Evolutionary conservation across 495 filamentous ascomycete species (phyloP).

Genomic region (Aspergillus asperescens): DNA sequence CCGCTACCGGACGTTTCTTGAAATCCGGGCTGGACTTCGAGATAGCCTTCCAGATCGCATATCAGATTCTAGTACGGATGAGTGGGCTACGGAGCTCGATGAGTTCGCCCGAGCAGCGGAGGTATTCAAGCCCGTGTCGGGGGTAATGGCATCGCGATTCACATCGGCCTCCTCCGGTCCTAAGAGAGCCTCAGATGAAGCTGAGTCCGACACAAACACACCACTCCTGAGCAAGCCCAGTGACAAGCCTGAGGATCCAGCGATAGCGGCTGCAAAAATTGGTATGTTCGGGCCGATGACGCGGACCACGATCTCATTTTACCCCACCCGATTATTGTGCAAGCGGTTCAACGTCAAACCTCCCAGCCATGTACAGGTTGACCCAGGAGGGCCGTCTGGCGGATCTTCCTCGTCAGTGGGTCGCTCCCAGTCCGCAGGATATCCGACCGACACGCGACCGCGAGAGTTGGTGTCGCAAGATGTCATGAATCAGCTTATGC

Average conservation of each 20-base stretch:
- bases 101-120: slow-evolving; percentile 87
- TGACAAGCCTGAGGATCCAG: slow-evolving; percentile 68
- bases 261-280: slow-evolving; percentile 79
- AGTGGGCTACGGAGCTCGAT: slow-evolving; percentile 72
- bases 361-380: slow-evolving; percentile 63
- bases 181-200: slow-evolving; percentile 40
- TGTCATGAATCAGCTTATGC: slow-evolving; percentile 36
- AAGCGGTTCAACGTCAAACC: slow-evolving; percentile 86
- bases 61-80: slow-evolving; percentile 55
- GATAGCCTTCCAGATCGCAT: slow-evolving; percentile 55
- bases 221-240: slow-evolving; percentile 50
- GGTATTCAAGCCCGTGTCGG: slow-evolving; percentile 89
- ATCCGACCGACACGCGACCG: slow-evolving; percentile 27
- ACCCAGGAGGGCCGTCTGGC: slow-evolving; percentile 39
- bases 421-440: slow-evolving; percentile 35
- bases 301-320: slow-evolving; percentile 63
- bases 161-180: slow-evolving; percentile 60
- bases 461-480: slow-evolving; percentile 40
- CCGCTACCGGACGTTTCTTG: slow-evolving; percentile 76
- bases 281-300: slow-evolving; percentile 94
- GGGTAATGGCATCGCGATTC: slow-evolving; percentile 87
- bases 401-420: slow-evolving; percentile 19
- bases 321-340: slow-evolving; percentile 78
- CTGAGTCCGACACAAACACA: slow-evolving; percentile 31
- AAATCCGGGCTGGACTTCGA: slow-evolving; percentile 64